Evolutionary conservation across 2,329 filamentous ascomycete species (phyloP).

Genomic region (Laburnicola sp.): DNA sequence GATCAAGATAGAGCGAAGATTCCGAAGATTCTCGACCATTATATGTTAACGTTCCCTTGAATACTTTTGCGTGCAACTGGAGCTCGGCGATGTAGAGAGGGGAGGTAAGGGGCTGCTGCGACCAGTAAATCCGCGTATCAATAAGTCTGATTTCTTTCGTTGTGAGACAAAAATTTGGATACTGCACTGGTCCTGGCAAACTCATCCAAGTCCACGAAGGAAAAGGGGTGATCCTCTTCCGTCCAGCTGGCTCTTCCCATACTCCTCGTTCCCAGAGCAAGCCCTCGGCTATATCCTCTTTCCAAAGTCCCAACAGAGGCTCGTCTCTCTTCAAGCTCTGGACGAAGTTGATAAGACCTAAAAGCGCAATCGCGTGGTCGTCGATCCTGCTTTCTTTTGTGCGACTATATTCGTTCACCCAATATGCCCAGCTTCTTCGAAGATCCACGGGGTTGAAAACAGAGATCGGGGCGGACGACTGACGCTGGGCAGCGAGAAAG

Average conservation of each 20-base stretch:
- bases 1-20: constrained; percentile 2
- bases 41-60: constrained; percentile 4
- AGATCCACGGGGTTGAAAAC: constrained; percentile 1
- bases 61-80: constrained; percentile 1
- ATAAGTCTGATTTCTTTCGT: constrained; percentile 4
- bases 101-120: background rate
- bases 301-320: constrained; percentile 6
- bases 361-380: background rate
- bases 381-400: background rate
- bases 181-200: constrained; percentile 6
- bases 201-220: constrained; percentile 10
- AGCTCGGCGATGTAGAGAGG: constrained; percentile 6
- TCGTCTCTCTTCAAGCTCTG: constrained; percentile 6
- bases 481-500: background rate
- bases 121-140: constrained; percentile 4
- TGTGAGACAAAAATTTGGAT: constrained; percentile 4
- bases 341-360: background rate
- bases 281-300: constrained; percentile 1
- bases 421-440: constrained; percentile 5
- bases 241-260: constrained; percentile 4
- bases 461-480: background rate
- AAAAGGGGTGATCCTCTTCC: constrained; percentile 3
- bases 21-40: constrained; percentile 1
- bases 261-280: constrained; percentile 8
- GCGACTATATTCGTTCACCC: constrained; percentile 5